Conservation (phyloP, 768 basidiomycete genomes). For the Rhodotorula toruloides region DNA sequence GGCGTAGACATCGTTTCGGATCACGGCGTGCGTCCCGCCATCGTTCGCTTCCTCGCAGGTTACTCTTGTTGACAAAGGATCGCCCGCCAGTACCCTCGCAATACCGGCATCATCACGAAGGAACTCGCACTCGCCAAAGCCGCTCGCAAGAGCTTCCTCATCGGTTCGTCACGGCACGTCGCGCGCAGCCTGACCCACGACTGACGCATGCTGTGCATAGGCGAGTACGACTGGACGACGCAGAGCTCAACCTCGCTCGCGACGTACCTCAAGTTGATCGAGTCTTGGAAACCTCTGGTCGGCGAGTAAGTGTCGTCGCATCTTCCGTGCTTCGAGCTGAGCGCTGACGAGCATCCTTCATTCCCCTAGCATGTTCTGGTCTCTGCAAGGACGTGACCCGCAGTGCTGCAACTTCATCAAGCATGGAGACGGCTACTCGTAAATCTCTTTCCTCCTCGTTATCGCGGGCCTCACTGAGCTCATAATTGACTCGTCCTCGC, state of each 20-base stretch:
- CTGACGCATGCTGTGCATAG: no score
- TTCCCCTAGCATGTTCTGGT: constrained; percentile 6
- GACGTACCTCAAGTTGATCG: constrained; percentile 1
- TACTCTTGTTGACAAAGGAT: no score
- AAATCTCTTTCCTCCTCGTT: neutral
- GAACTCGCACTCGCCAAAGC: neutral
- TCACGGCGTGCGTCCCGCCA: no score
- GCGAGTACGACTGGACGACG: constrained; percentile 13
- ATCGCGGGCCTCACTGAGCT: neutral
- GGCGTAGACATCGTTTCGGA: constrained; percentile 6
- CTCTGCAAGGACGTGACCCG: neutral
- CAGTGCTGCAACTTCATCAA: constrained; percentile 7
- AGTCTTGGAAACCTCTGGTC: neutral
- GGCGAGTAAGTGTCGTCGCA: neutral
- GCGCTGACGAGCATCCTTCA: neutral
- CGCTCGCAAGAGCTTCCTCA: neutral
- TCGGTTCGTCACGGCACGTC: neutral
- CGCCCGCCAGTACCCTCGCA: constrained; percentile 19
- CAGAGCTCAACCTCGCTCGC: neutral
- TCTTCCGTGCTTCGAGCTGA: neutral
- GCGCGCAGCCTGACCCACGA: no score
- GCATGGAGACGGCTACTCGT: constrained; percentile 5
- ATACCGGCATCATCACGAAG: neutral
- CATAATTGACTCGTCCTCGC: no score
- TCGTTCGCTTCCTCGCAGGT: no score